Evolutionary conservation across 176 grass and related monocot species (phyloP).

Genomic region (Lolium perenne): DNA sequence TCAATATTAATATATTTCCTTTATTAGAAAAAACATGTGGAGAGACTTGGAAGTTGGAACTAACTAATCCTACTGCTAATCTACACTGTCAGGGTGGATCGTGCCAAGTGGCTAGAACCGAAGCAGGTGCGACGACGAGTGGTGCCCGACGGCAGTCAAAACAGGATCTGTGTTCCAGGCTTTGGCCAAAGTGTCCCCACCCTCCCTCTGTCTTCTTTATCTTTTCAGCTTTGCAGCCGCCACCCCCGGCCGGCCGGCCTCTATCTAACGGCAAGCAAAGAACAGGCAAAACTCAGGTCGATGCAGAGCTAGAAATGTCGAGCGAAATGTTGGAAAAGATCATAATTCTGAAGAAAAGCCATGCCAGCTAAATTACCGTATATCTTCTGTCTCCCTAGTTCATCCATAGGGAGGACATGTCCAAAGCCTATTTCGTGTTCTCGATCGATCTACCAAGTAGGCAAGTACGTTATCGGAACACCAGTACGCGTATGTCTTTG

Average conservation of each 20-base stretch:
- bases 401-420: constrained; percentile 22
- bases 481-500: not conserved
- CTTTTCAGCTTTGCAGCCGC: constrained; percentile 90
- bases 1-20: too few relatives aligned
- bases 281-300: not conserved
- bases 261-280: constrained; percentile 37
- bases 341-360: too few relatives aligned
- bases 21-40: too few relatives aligned
- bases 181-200: constrained; percentile 53
- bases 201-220: constrained; percentile 43
- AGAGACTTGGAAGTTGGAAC: not conserved
- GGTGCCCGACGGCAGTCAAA: constrained; percentile 67
- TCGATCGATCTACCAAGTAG: not conserved
- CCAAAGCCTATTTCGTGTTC: constrained; percentile 46
- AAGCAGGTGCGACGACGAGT: constrained; percentile 3
- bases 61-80: constrained; percentile 3
- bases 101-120: constrained; percentile 13
- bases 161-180: constrained; percentile 56
- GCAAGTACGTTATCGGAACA: not conserved
- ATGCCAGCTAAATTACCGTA: too few relatives aligned
- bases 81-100: not conserved
- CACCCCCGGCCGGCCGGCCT: not conserved
- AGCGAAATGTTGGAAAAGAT: constrained; percentile 16
- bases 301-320: not conserved
- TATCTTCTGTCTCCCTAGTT: not conserved